phyloP scores from a whole-genome alignment of 257 asterid species.

The Nicotiana obtusifolia region DNA sequence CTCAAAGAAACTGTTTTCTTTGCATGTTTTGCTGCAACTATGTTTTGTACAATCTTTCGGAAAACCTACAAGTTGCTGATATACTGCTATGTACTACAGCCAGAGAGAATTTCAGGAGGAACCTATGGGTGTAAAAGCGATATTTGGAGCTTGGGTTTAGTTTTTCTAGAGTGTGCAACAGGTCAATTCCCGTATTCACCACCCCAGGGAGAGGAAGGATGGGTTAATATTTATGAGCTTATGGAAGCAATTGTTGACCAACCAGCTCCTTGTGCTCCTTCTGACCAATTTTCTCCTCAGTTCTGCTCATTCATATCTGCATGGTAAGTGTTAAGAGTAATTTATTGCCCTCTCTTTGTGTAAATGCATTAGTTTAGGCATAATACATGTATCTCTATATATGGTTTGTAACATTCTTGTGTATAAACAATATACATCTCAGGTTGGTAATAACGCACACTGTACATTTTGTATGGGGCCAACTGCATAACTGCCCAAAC shows the following conservation, averaged over 20 bases:
- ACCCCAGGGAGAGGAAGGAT: slow-evolving; percentile 76
- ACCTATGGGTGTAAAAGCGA: slow-evolving; percentile 78
- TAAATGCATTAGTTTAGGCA: too few relatives aligned
- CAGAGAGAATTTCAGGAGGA: slow-evolving; percentile 84
- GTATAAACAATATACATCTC: too few relatives aligned
- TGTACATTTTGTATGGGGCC: too few relatives aligned
- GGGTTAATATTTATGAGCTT: slow-evolving; percentile 83
- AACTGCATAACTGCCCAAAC: too few relatives aligned
- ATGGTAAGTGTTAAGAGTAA: slow-evolving; percentile 41
- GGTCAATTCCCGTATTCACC: slow-evolving; percentile 85
- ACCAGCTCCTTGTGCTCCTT: slow-evolving; percentile 75
- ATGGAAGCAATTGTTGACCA: slow-evolving; percentile 84
- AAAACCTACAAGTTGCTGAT: background rate
- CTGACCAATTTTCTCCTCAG: slow-evolving; percentile 78
- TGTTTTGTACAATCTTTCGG: background rate
- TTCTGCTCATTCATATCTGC: slow-evolving; percentile 62
- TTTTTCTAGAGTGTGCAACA: slow-evolving; percentile 79
- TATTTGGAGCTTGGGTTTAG: slow-evolving; percentile 96
- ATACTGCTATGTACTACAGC: slow-evolving; percentile 36
- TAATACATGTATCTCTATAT: too few relatives aligned
- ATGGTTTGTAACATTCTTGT: too few relatives aligned
- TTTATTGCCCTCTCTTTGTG: too few relatives aligned
- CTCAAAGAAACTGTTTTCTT: too few relatives aligned
- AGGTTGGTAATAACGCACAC: too few relatives aligned
- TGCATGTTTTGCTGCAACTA: too few relatives aligned